phyloP scores from a whole-genome alignment of 169 alveolate species.

The Haemoproteus tartakovskyi region DNA sequence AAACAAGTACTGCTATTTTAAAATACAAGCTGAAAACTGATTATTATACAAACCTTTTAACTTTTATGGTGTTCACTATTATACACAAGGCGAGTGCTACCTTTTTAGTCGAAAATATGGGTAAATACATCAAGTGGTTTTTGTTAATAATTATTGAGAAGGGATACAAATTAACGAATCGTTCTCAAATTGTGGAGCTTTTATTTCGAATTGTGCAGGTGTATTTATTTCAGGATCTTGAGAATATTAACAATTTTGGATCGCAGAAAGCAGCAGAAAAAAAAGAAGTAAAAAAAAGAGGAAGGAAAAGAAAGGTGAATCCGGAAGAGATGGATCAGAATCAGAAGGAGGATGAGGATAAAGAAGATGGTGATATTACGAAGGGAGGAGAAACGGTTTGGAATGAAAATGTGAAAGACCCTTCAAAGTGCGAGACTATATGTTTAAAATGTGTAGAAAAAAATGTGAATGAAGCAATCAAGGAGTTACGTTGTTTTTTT shows the following conservation, averaged over 20 bases:
- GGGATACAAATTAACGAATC: conserved; percentile 43
- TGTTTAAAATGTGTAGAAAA: conserved; percentile 11
- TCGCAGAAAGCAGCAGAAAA: neutral
- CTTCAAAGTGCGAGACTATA: too few relatives aligned
- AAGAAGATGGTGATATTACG: neutral
- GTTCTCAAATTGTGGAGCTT: conserved; percentile 30
- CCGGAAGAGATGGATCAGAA: neutral
- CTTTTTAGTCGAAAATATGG: conserved; percentile 55
- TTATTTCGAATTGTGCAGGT: conserved; percentile 22
- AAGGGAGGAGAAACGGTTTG: too few relatives aligned
- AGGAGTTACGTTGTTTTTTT: conserved; percentile 19
- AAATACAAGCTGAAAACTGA: conserved; percentile 54
- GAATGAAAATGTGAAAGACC: too few relatives aligned
- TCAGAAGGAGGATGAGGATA: neutral
- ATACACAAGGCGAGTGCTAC: conserved; percentile 69
- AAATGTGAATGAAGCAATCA: conserved; percentile 23
- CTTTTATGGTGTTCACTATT: conserved; percentile 69
- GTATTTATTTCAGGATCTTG: conserved; percentile 35
- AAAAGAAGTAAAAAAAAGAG: conserved; percentile 40
- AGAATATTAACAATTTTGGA: neutral
- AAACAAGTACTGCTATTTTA: conserved; percentile 69
- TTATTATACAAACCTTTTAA: conserved; percentile 66
- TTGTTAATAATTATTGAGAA: conserved; percentile 72
- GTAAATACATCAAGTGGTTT: conserved; percentile 73
- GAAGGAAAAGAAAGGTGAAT: conserved; percentile 16